Conservation (phyloP, 2,329 filamentous ascomycete species). For the Albophoma yamanashiensis region DNA sequence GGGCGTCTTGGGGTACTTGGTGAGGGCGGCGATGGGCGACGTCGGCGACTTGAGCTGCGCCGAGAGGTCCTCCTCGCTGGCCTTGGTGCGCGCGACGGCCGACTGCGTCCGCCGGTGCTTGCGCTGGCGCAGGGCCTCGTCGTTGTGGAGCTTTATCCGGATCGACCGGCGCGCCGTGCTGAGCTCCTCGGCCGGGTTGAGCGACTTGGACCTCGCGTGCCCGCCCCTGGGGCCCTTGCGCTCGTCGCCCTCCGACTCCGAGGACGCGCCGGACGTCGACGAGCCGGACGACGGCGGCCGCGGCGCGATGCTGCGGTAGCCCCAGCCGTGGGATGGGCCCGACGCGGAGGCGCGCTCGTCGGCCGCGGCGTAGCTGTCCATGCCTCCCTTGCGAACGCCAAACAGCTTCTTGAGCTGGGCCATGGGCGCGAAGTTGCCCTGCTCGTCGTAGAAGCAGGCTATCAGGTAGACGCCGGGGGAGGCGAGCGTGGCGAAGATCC, state of each 20-base stretch:
- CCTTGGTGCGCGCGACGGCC: conserved; percentile 30
- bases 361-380: conserved; percentile 10
- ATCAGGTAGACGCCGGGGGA: conserved; percentile 75
- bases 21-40: conserved; percentile 66
- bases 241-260: conserved; percentile 59
- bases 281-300: conserved; percentile 22
- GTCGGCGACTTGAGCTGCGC: conserved; percentile 90
- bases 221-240: conserved; percentile 22
- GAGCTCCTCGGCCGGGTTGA: conserved; percentile 50
- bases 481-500: conserved; percentile 67
- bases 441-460: conserved; percentile 71
- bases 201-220: conserved; percentile 55
- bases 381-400: conserved; percentile 29
- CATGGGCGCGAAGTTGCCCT: conserved; percentile 70
- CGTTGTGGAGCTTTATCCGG: conserved; percentile 78
- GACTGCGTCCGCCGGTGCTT: conserved; percentile 56
- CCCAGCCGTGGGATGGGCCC: conserved; percentile 8
- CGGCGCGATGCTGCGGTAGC: conserved; percentile 16
- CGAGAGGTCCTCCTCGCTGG: conserved; percentile 44
- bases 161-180: conserved; percentile 65
- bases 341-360: neutral
- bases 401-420: conserved; percentile 59
- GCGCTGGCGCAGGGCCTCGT: conserved; percentile 62
- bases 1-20: conserved; percentile 82
- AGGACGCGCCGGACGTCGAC: conserved; percentile 55